Conservation (phyloP, 139 green algal genomes). For the Volvox africanus region DNA sequence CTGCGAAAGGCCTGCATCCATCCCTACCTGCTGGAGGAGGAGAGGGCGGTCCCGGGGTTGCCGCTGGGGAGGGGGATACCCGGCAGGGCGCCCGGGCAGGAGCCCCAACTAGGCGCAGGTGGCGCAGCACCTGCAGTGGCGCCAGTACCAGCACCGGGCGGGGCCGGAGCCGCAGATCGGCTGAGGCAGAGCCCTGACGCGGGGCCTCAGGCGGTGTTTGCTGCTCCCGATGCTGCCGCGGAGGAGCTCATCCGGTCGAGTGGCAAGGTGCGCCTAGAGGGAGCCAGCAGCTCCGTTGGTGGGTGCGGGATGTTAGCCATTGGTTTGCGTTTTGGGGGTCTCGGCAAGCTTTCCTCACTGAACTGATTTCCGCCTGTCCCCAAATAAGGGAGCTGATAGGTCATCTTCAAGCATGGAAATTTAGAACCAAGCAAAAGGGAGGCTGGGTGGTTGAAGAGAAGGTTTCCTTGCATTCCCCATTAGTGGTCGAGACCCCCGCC, state of each 20-base stretch:
- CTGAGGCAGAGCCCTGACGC: neutral
- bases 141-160: neutral
- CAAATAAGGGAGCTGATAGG: neutral
- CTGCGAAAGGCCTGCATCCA: conserved; percentile 80
- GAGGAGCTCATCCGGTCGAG: conserved; percentile 9
- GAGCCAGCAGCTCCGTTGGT: neutral
- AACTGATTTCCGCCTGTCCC: neutral
- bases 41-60: neutral
- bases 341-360: neutral
- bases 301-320: neutral
- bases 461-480: too few relatives aligned
- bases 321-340: neutral
- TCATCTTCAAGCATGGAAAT: too few relatives aligned
- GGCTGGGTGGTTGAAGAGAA: too few relatives aligned
- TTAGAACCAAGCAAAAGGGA: too few relatives aligned
- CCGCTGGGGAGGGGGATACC: neutral
- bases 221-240: neutral
- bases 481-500: too few relatives aligned
- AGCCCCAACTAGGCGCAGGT: neutral
- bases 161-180: neutral
- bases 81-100: neutral
- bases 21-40: conserved; percentile 65
- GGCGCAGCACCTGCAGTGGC: neutral
- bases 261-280: neutral
- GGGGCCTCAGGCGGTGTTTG: neutral